phyloP scores from a whole-genome alignment of 2,329 filamentous ascomycete genomes.

The Sporothrix schenckii region DNA sequence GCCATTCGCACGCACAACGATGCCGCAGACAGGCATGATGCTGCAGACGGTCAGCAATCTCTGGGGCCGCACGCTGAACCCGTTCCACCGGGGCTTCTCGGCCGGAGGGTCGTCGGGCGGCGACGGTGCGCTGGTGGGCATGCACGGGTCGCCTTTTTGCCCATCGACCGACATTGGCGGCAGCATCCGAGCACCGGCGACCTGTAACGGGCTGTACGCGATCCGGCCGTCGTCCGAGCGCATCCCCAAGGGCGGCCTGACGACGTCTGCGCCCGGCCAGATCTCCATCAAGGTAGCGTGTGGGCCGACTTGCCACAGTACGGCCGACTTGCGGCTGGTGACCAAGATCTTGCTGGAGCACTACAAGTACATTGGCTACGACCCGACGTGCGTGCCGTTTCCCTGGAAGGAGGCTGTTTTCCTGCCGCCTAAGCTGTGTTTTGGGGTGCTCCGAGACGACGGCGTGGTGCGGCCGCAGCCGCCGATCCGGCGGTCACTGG shows the following conservation, averaged over 20 bases:
- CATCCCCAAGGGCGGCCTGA: conserved; percentile 22
- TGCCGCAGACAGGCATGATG: conserved; percentile 40
- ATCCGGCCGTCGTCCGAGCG: conserved; percentile 37
- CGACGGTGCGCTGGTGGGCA: conserved; percentile 44
- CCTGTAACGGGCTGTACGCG: conserved; percentile 42
- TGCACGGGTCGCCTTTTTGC: conserved; percentile 44
- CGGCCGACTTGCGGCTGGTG: conserved; percentile 55
- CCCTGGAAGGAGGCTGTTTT: conserved; percentile 49
- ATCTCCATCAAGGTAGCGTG: conserved; percentile 26
- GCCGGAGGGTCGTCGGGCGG: conserved; percentile 46
- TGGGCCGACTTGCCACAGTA: conserved; percentile 44
- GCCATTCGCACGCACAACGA: conserved; percentile 37
- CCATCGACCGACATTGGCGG: conserved; percentile 45
- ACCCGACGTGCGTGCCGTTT: conserved; percentile 67
- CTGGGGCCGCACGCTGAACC: conserved; percentile 44
- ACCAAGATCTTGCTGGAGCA: conserved; percentile 59
- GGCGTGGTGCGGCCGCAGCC: conserved; percentile 58
- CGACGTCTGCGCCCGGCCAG: conserved; percentile 26
- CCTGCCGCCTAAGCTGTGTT: background rate
- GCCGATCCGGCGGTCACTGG: conserved; percentile 60
- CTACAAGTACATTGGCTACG: conserved; percentile 61
- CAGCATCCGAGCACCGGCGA: conserved; percentile 39
- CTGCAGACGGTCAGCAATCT: conserved; percentile 45
- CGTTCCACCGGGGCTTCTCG: conserved; percentile 42
- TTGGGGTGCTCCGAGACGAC: conserved; percentile 32